Evolutionary conservation across 352 stramenopile genomes (phyloP).

Genomic region (Globisporangium viniferum): DNA sequence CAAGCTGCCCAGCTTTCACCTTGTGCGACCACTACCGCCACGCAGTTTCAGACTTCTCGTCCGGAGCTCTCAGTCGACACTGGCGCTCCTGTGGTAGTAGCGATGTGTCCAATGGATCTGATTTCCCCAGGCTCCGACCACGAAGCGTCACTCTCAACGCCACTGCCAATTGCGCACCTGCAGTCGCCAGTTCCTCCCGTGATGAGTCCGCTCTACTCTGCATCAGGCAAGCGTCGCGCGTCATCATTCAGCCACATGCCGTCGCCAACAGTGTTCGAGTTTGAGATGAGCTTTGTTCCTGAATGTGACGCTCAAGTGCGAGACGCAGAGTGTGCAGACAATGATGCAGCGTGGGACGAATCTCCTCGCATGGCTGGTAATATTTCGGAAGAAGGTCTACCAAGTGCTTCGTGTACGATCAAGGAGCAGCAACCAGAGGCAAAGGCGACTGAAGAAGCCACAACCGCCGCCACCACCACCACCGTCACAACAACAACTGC

Average conservation of each 20-base stretch:
- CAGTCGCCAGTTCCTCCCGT: constrained; percentile 24
- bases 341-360: not conserved
- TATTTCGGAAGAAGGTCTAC: not conserved
- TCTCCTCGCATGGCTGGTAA: not conserved
- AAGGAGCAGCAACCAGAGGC: not conserved
- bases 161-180: constrained; percentile 18
- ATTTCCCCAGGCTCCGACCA: constrained; percentile 25
- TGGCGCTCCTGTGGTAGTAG: not conserved
- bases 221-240: not conserved
- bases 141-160: constrained; percentile 16
- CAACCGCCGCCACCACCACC: no score
- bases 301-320: not conserved
- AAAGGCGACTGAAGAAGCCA: not conserved
- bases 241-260: not conserved
- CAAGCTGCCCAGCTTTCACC: not conserved
- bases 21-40: no score
- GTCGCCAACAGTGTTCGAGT: constrained; percentile 2
- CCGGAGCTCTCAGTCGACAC: constrained; percentile 1
- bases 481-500: not conserved
- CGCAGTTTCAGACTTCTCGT: not conserved
- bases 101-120: constrained; percentile 18
- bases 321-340: not conserved
- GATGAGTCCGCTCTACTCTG: constrained; percentile 11
- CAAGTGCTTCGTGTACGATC: not conserved
- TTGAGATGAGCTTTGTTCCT: not conserved